Evolutionary conservation across 768 basidiomycete species (phyloP).

Genomic region (Mycena belliarum): DNA sequence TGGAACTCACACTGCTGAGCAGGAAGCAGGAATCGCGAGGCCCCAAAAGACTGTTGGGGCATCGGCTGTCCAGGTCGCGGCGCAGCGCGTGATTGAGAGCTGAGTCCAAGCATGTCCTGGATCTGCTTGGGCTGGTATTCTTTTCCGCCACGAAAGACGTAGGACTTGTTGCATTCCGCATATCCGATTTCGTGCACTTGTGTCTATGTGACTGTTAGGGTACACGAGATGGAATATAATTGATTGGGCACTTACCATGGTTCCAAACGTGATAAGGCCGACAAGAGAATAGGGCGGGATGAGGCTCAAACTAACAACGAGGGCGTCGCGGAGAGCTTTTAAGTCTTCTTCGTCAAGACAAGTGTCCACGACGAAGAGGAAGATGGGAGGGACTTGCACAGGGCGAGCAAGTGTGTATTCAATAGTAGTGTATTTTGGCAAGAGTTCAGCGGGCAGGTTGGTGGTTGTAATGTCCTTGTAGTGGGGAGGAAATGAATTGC

Average conservation of each 20-base stretch:
- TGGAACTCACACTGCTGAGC: slow-evolving; percentile 94
- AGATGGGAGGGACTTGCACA: slow-evolving; percentile 91
- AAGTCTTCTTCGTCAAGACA: slow-evolving; percentile 95
- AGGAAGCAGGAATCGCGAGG: slow-evolving; percentile 89
- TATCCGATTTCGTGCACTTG: slow-evolving; percentile 99
- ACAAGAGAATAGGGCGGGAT: slow-evolving; percentile 94
- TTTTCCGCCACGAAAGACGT: slow-evolving; percentile 97
- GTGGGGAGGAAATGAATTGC: slow-evolving; percentile 96
- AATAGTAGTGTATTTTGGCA: slow-evolving; percentile 99
- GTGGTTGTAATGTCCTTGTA: slow-evolving; percentile 98
- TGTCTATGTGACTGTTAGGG: slow-evolving; percentile 50
- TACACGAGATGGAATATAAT: background rate
- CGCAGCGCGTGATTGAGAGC: slow-evolving; percentile 75
- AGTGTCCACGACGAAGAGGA: slow-evolving; percentile 96
- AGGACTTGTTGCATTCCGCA: slow-evolving; percentile 93
- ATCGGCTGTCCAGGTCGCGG: slow-evolving; percentile 85
- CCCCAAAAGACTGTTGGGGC: slow-evolving; percentile 79
- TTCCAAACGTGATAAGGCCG: slow-evolving; percentile 94
- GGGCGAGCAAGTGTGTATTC: slow-evolving; percentile 97
- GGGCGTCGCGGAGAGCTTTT: slow-evolving; percentile 91
- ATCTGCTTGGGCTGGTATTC: slow-evolving; percentile 97
- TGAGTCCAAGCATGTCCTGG: slow-evolving; percentile 95
- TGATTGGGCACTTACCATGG: slow-evolving; percentile 68
- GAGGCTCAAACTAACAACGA: slow-evolving; percentile 90
- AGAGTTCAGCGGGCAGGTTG: slow-evolving; percentile 92